Percentiles rank a stretch among this genome's conserved stretches.
Conservation (phyloP, 768 basidiomycete species). For the Gautieria morchelliformis region DNA sequence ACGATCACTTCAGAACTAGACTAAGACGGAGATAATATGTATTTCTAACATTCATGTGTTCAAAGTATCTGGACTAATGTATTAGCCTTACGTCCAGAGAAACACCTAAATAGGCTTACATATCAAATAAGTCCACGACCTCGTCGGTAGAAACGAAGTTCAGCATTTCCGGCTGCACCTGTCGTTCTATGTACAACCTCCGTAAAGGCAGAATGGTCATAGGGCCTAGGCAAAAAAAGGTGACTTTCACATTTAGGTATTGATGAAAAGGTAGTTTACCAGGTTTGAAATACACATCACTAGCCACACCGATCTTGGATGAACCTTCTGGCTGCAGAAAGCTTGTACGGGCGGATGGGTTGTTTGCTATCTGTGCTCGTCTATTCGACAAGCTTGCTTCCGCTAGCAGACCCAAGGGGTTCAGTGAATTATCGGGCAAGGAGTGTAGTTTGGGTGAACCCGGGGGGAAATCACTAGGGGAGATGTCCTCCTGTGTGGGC, state of each 20-base stretch:
- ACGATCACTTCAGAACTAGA: too few species aligned
- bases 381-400: slow-evolving; percentile 80
- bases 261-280: slow-evolving; percentile 33
- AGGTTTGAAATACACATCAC: slow-evolving; percentile 86
- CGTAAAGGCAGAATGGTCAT: slow-evolving; percentile 83
- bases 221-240: slow-evolving; percentile 37
- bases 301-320: slow-evolving; percentile 67
- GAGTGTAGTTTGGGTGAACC: slow-evolving; percentile 83
- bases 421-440: slow-evolving; percentile 85
- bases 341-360: slow-evolving; percentile 18
- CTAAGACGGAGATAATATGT: too few species aligned
- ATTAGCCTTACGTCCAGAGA: slow-evolving; percentile 20
- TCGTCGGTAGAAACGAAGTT: slow-evolving; percentile 82
- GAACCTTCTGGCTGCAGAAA: slow-evolving; percentile 29
- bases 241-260: neutral
- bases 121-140: slow-evolving; percentile 83
- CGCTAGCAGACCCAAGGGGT: slow-evolving; percentile 86
- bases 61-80: slow-evolving; percentile 49
- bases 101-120: slow-evolving; percentile 32
- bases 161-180: slow-evolving; percentile 90
- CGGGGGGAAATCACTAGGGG: slow-evolving; percentile 24
- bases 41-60: slow-evolving; percentile 55
- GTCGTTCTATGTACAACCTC: slow-evolving; percentile 75
- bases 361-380: slow-evolving; percentile 37
- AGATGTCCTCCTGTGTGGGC: slow-evolving; percentile 26